Percentiles rank a stretch among this genome's conserved stretches.
phyloP scores from a whole-genome alignment of 1,139 yeast genomes.

The Taphrina confusa region DNA sequence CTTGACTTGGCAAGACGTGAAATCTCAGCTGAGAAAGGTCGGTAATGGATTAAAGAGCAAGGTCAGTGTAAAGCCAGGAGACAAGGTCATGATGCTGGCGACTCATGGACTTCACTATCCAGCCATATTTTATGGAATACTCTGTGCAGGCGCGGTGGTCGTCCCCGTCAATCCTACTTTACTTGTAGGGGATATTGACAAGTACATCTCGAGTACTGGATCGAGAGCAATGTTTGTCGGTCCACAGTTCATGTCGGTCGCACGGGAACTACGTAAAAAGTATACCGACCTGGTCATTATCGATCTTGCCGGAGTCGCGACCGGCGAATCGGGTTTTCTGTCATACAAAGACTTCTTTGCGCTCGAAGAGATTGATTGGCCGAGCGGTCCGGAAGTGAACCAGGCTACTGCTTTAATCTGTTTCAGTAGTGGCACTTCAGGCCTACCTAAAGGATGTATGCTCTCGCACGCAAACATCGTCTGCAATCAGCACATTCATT shows the following conservation, averaged over 20 bases:
- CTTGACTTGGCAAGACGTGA: neutral
- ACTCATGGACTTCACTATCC: constrained; percentile 20
- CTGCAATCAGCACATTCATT: constrained; percentile 32
- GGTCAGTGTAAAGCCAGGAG: neutral
- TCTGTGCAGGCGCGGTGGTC: constrained; percentile 17
- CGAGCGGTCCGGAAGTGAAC: neutral
- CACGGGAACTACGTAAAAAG: neutral
- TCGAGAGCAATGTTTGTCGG: constrained; percentile 7
- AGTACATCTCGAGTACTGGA: constrained; percentile 13
- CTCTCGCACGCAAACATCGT: constrained; percentile 51
- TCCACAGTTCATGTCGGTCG: neutral
- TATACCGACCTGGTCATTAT: neutral
- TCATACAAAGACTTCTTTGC: too few species aligned
- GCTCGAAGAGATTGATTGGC: constrained; percentile 18
- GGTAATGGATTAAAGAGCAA: constrained; percentile 1
- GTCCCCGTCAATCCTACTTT: constrained; percentile 10
- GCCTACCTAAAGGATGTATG: constrained; percentile 58
- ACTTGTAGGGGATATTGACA: neutral
- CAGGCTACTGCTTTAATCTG: neutral
- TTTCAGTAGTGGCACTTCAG: constrained; percentile 64
- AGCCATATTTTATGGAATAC: neutral
- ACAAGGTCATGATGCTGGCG: constrained; percentile 5
- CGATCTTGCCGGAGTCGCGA: too few species aligned
- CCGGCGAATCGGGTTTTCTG: too few species aligned
- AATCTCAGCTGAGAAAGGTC: neutral